Evolutionary conservation across 2,329 filamentous ascomycete genomes (phyloP).

Genomic region (Mycogone perniciosa): DNA sequence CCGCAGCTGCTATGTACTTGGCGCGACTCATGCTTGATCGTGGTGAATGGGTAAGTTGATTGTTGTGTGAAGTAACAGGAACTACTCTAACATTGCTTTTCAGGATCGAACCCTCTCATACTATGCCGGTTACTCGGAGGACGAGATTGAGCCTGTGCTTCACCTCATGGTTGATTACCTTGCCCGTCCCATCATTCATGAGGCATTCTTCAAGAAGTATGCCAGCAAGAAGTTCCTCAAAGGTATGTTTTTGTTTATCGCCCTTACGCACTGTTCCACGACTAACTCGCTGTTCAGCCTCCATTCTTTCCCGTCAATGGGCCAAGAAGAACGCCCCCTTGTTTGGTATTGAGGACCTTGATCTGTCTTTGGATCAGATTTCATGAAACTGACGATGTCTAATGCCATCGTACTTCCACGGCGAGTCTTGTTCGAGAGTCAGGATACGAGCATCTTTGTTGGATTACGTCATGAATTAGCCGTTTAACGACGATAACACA

Average conservation of each 20-base stretch:
- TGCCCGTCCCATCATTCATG: slow-evolving; percentile 79
- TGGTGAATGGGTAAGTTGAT: slow-evolving; percentile 73
- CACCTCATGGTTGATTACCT: slow-evolving; percentile 96
- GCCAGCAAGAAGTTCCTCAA: slow-evolving; percentile 99
- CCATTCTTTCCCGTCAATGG: slow-evolving; percentile 87
- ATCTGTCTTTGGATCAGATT: slow-evolving; percentile 45
- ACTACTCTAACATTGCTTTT: background rate
- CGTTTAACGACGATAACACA: slow-evolving; percentile 31
- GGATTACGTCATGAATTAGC: slow-evolving; percentile 23
- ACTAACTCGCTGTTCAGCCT: slow-evolving; percentile 49
- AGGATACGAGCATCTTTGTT: slow-evolving; percentile 24
- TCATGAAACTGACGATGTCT: slow-evolving; percentile 21
- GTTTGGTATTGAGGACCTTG: slow-evolving; percentile 48
- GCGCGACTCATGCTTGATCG: slow-evolving; percentile 84
- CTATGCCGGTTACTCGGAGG: slow-evolving; percentile 89
- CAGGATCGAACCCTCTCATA: slow-evolving; percentile 79
- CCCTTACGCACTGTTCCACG: too few species aligned
- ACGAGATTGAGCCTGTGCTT: slow-evolving; percentile 88
- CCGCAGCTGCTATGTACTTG: slow-evolving; percentile 91
- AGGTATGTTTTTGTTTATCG: slow-evolving; percentile 53
- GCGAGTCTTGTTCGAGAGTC: slow-evolving; percentile 16
- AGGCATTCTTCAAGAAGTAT: slow-evolving; percentile 99
- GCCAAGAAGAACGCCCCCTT: slow-evolving; percentile 68
- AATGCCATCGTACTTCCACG: slow-evolving; percentile 7
- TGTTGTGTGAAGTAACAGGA: background rate